phyloP scores from a whole-genome alignment of 1,284 basidiomycete species.

The Xerocomus nothofagi region DNA sequence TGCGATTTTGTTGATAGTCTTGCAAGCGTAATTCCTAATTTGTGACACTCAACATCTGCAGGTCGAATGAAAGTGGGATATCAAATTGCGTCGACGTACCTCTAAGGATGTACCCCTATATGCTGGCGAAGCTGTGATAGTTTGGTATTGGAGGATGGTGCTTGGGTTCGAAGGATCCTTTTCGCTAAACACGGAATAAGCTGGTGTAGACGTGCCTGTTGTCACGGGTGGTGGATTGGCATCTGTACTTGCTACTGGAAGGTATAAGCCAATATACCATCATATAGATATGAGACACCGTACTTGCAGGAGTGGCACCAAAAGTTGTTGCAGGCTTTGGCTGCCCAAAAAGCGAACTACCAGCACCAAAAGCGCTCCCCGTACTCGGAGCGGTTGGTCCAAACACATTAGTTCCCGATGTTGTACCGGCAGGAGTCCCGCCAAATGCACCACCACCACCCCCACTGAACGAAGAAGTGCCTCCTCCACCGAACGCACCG shows the following conservation, averaged over 20 bases:
- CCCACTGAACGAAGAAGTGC: slow-evolving; percentile 42
- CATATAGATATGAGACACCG: slow-evolving; percentile 13
- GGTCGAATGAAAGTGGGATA: slow-evolving; percentile 4
- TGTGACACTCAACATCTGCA: slow-evolving; percentile 1
- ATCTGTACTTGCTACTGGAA: slow-evolving; percentile 33
- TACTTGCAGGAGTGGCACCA: slow-evolving; percentile 42
- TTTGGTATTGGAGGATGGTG: slow-evolving; percentile 62
- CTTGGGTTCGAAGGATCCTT: slow-evolving; percentile 52
- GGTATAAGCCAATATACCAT: slow-evolving; percentile 13
- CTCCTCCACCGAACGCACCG: slow-evolving; percentile 61
- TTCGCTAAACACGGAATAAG: slow-evolving; percentile 54
- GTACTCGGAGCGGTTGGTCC: slow-evolving; percentile 39
- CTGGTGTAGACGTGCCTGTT: slow-evolving; percentile 62
- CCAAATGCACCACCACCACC: slow-evolving; percentile 35
- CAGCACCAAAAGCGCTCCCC: slow-evolving; percentile 44
- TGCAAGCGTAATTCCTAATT: slow-evolving; percentile 68
- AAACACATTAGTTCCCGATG: slow-evolving; percentile 45
- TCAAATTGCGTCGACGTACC: slow-evolving; percentile 39
- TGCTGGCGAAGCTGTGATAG: slow-evolving; percentile 69
- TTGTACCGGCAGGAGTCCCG: slow-evolving; percentile 24
- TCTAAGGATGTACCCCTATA: slow-evolving; percentile 74
- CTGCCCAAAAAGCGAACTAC: slow-evolving; percentile 45
- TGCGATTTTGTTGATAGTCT: slow-evolving; percentile 76
- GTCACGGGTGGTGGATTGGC: slow-evolving; percentile 49
- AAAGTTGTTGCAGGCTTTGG: slow-evolving; percentile 52